These are phyloP conservation scores for Psilocybe mexicana DNA, from an alignment of 1,284 basidiomycete genomes.

Conservation along the genomic window DNA sequence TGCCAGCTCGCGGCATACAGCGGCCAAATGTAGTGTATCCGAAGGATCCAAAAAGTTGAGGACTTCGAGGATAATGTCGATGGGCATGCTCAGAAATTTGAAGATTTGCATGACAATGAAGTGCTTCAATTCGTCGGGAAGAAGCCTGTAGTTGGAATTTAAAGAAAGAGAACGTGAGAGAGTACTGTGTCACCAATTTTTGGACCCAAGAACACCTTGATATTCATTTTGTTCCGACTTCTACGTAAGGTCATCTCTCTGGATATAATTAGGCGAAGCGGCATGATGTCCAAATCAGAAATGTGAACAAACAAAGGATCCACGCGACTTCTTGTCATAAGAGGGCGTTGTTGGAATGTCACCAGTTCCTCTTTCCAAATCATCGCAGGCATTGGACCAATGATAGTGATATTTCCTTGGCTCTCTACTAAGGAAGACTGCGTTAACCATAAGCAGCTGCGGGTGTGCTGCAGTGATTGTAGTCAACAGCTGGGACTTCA, in stretches of 20 bases:
- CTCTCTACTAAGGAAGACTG: not conserved
- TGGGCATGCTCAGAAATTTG: not conserved
- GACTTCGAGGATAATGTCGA: not conserved
- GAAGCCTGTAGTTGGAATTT: too few relatives aligned
- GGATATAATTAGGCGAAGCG: not conserved
- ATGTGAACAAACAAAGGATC: not conserved
- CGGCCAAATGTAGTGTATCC: not conserved
- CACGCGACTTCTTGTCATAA: not conserved
- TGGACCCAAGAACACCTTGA: too few relatives aligned
- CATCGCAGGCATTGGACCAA: constrained; percentile 9
- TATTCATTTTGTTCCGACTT: too few relatives aligned
- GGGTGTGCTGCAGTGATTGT: not conserved
- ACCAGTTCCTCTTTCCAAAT: constrained; percentile 6
- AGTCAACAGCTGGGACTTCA: not conserved
- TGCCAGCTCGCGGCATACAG: not conserved
- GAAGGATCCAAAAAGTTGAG: not conserved
- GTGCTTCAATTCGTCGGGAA: not conserved
- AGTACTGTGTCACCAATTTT: too few relatives aligned
- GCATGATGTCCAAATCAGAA: not conserved
- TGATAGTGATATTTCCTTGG: constrained; percentile 5
- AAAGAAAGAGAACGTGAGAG: too few relatives aligned
- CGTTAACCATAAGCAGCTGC: not conserved
- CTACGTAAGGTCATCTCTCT: not conserved
- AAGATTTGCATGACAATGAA: not conserved
- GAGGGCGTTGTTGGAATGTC: not conserved